Conservation (phyloP, 2,329 filamentous ascomycete species). For the Claviceps africana region DNA sequence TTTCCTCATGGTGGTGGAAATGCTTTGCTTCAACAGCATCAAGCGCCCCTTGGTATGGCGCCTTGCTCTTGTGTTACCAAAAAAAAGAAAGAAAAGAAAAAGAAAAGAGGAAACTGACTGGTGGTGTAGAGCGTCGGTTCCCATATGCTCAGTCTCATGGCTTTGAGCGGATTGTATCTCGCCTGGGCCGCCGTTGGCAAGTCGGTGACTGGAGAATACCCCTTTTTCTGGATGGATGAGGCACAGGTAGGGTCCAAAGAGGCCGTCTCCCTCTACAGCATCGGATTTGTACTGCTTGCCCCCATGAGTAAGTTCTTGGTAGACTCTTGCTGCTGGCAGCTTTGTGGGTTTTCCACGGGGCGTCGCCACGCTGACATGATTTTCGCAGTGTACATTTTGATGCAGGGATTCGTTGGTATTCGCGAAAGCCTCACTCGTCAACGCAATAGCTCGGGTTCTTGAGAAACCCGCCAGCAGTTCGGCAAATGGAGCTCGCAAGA, state of each 20-base stretch:
- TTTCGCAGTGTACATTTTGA: conserved; percentile 29
- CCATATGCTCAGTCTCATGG: conserved; percentile 28
- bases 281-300: conserved; percentile 30
- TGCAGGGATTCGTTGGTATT: conserved; percentile 35
- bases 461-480: background rate
- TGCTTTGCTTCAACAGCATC: conserved; percentile 38
- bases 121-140: conserved; percentile 26
- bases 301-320: conserved; percentile 27
- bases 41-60: conserved; percentile 32
- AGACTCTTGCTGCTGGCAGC: background rate
- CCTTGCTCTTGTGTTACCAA: background rate
- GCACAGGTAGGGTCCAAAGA: conserved; percentile 27
- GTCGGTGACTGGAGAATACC: conserved; percentile 27
- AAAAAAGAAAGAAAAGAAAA: background rate
- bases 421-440: conserved; percentile 27
- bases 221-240: conserved; percentile 39
- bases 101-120: conserved; percentile 5
- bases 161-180: conserved; percentile 30
- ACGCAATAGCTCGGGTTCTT: conserved; percentile 9
- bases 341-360: background rate
- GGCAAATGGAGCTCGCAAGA: background rate
- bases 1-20: conserved; percentile 30
- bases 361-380: conserved; percentile 8
- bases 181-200: conserved; percentile 35
- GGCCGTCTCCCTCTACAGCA: conserved; percentile 29